Evolutionary conservation across 2,329 filamentous ascomycete genomes (phyloP), one percentile per base, ranked within the genome.

Genomic region (Tolypocladium guangdongense): DNA sequence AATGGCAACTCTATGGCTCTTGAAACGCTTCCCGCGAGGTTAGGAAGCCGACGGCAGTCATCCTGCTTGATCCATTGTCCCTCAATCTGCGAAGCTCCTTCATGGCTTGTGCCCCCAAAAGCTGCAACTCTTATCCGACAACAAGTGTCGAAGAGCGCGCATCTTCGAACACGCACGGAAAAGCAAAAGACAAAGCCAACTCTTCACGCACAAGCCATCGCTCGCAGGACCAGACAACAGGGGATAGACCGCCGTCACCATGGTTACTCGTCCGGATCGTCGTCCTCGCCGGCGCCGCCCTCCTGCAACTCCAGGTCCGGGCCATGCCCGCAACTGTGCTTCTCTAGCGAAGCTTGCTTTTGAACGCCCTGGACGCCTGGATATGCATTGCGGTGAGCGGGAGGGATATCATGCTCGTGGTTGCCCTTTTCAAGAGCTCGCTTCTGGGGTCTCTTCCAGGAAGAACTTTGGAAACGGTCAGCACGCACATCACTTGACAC

Each of bases 381-480:
- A 66, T 55, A 64, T 62, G 60, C 62, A 61, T 65, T 55, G 56
- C 62, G 61, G 47, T 59, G 52, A 48, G 56, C 57, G 57, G 65
- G 60, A 65, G 68, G 64, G 57, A 66, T 60, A 54, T 60, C 58
- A 56, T 70, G 60, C 54, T 66, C 62, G 37, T 64, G 36, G 57
- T 62, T 66, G 72, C 68, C 70, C 78, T 81, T 77, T 89, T 82
- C 75, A 78, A 73, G 73, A 76, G 67, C 72, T 74, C 67, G 79
- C 76, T 52, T 80, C 72, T 43, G 68, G 65, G 54, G 66, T 67
- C 66, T 96, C 91, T 71, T 97, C 92, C 71, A 97, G 72, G 87
- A 97, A 97, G 86, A 96, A 96, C 85, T 89, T 55, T 43, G 27
- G 18, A 39, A 67, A 59, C n/a, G n/a, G 50, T 55, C 30, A 49